Base-by-base conservation (phyloP, 805 yeast species). In the Pichia deserticola region DNA sequence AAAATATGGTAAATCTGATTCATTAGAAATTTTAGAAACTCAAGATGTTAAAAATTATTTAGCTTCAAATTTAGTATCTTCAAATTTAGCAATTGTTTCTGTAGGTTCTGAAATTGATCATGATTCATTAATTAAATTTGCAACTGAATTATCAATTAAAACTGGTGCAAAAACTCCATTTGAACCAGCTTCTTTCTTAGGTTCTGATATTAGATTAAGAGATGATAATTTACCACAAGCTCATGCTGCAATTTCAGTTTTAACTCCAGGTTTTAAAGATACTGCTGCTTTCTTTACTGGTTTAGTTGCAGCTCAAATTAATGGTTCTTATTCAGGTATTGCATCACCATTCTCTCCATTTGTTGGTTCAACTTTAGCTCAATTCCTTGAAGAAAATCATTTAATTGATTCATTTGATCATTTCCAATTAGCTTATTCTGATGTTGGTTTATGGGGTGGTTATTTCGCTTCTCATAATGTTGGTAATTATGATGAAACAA, bases 121-220 rank as follows among this genome's bases (percentile, higher is more conserved):
- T 72, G 85, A 84, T 35, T 76, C 77, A 51, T 73, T 86, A 55
- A 87, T 83, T 53, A 81, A 80, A 53, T 75, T 83, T 49, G 79
- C 86, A 52, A 82, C 82, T 63, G 66, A 74, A 53, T 59, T 74
- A 51, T 57, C 70, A 44, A 59, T 82, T 34, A 71, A 79, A 48
- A 68, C 75, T 45, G 88, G 86, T 56, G 65, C 76, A 50, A 72
- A 71, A 47, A 72, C 74, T 57, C 66, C 70, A 29, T 63, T 62
- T 47, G 74, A 75, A 57, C 72, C 79, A 49, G 78, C 86, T 53
- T 66, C 80, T 49, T 86, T 86, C 79, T 76, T 86, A 66, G 95
- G 95, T 67, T 85, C 93, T 43, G 95, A 86, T 66, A 83, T 85
- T 57, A 82, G 90, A 78, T 72, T 85, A 73, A 84, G 95, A 81